Evolutionary conservation across 345 rosid species (phyloP).

Genomic region (Anacardium occidentale): DNA sequence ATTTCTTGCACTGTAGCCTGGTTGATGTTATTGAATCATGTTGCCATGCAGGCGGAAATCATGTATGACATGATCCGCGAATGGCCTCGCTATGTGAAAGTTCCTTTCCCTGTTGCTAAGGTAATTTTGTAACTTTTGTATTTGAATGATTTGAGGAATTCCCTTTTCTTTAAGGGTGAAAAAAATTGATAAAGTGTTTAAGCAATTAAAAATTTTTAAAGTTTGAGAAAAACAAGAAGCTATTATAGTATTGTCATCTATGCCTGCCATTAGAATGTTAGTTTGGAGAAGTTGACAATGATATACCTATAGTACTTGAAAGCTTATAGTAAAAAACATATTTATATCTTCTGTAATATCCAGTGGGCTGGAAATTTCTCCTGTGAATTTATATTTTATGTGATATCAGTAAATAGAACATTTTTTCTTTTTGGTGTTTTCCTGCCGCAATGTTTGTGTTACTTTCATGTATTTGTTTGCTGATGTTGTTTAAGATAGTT

Average conservation of each 20-base stretch:
- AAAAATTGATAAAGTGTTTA: neutral
- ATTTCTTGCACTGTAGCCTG: conserved; percentile 19
- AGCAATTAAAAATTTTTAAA: neutral
- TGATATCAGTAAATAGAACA: neutral
- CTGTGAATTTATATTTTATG: neutral
- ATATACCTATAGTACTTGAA: neutral
- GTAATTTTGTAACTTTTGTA: conserved; percentile 38
- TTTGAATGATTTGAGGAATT: conserved; percentile 11
- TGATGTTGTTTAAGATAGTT: neutral
- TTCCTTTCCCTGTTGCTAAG: conserved; percentile 92
- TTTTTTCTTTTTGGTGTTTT: neutral
- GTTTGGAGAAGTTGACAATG: neutral
- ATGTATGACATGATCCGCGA: conserved; percentile 91
- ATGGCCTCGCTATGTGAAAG: conserved; percentile 83
- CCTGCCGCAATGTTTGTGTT: neutral
- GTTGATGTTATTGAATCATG: conserved; percentile 24
- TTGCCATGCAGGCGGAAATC: conserved; percentile 73
- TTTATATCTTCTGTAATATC: neutral
- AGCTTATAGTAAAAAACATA: neutral
- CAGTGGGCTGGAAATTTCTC: conserved; percentile 4
- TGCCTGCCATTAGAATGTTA: neutral
- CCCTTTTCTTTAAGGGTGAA: neutral
- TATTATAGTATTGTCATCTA: neutral
- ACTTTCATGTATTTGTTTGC: neutral
- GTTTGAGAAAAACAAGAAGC: neutral